phyloP scores from a whole-genome alignment of 2,329 filamentous ascomycete genomes.

The Aspergillus phoenicis region DNA sequence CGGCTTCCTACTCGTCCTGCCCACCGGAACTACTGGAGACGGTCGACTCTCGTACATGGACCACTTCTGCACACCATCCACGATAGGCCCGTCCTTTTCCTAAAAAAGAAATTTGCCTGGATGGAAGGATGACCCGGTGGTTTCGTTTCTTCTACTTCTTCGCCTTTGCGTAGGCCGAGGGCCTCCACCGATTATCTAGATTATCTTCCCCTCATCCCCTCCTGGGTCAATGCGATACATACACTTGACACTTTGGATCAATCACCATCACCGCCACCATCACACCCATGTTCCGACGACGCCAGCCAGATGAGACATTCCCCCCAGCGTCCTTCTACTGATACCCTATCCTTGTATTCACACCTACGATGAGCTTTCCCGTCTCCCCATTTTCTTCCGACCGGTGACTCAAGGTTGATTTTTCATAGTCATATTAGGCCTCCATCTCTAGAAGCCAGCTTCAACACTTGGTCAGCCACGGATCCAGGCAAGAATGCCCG shows the following conservation, averaged over 20 bases:
- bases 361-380: background rate
- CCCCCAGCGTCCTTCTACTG: background rate
- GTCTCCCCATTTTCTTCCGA: background rate
- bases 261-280: background rate
- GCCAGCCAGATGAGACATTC: background rate
- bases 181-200: background rate
- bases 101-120: background rate
- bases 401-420: background rate
- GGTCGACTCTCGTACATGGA: background rate
- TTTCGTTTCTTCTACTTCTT: background rate
- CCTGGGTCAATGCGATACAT: background rate
- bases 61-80: constrained; percentile 1
- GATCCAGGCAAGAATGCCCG: background rate
- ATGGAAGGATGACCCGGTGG: background rate
- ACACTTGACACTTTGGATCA: background rate
- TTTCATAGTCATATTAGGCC: background rate
- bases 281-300: background rate
- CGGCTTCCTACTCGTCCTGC: background rate
- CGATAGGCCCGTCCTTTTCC: background rate
- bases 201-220: background rate
- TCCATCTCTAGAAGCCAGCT: background rate
- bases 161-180: background rate
- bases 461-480: constrained; percentile 5
- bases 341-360: background rate
- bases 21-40: background rate